These are phyloP conservation scores for Penicillium herquei DNA, from an alignment of 495 filamentous ascomycete genomes.

Conservation along the genomic window DNA sequence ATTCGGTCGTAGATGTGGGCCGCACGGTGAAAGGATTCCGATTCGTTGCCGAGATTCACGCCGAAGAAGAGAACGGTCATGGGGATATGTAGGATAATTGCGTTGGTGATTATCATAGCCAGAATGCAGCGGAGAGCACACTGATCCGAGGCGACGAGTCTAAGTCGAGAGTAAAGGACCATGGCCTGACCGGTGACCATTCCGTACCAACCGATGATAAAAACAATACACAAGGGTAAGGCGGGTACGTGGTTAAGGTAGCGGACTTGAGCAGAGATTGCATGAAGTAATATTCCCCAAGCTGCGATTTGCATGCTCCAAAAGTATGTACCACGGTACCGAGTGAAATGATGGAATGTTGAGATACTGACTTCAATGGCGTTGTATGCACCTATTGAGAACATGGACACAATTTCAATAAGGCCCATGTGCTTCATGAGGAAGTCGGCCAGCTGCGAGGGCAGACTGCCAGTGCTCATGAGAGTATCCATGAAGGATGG, in stretches of 20 bases:
- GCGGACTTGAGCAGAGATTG: constrained; percentile 9
- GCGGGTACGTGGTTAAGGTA: not conserved
- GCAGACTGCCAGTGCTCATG: constrained; percentile 9
- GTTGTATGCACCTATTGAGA: constrained; percentile 29
- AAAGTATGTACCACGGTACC: constrained; percentile 37
- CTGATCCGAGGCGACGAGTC: constrained; percentile 50
- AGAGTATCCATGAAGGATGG: constrained; percentile 12
- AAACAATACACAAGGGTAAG: constrained; percentile 4
- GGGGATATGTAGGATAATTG: constrained; percentile 43
- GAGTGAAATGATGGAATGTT: constrained; percentile 35
- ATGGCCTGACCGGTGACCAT: constrained; percentile 65
- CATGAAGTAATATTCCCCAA: constrained; percentile 30
- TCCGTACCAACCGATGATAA: constrained; percentile 52
- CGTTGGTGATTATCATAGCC: constrained; percentile 55
- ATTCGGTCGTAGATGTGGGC: constrained; percentile 51
- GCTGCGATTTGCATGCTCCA: constrained; percentile 34
- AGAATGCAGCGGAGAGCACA: constrained; percentile 43
- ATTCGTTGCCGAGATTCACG: constrained; percentile 14
- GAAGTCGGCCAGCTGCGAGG: constrained; percentile 6
- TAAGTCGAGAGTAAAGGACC: constrained; percentile 64
- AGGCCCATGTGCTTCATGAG: constrained; percentile 9
- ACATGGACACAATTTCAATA: constrained; percentile 13
- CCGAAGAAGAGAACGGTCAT: constrained; percentile 51
- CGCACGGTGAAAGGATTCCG: constrained; percentile 25
- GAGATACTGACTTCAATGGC: constrained; percentile 31